phyloP scores from a whole-genome alignment of 371 early-diverging fungal genomes.

The Actinomortierella wolfii region DNA sequence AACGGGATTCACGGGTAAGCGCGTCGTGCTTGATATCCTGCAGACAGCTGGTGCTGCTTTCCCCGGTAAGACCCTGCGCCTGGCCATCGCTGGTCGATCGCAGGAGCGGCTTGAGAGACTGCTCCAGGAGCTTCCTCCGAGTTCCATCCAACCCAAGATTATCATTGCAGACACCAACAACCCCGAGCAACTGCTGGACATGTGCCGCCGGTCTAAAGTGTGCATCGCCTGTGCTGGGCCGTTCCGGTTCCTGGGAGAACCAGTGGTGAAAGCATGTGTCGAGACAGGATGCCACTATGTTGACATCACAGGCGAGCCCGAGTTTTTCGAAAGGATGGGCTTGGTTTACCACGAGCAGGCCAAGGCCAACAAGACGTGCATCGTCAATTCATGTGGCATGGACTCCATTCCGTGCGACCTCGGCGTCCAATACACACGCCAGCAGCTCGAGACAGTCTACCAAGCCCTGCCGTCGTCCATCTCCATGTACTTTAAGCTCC shows the following conservation, averaged over 20 bases:
- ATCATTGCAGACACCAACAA: constrained; percentile 25
- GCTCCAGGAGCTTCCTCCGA: constrained; percentile 25
- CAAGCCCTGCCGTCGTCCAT: constrained; percentile 57
- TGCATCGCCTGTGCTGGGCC: constrained; percentile 87
- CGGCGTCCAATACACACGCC: constrained; percentile 63
- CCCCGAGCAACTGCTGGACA: constrained; percentile 36
- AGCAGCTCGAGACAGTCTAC: constrained; percentile 45
- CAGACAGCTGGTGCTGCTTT: constrained; percentile 26
- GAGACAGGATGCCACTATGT: constrained; percentile 81
- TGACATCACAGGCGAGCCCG: constrained; percentile 83
- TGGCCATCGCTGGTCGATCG: constrained; percentile 32
- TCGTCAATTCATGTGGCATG: constrained; percentile 90
- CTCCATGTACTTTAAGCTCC: constrained; percentile 65
- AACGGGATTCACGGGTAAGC: constrained; percentile 84
- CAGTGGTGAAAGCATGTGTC: constrained; percentile 86
- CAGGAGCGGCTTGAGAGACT: constrained; percentile 18
- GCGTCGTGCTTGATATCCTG: constrained; percentile 71
- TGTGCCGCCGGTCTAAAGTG: constrained; percentile 58
- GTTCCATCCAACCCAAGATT: constrained; percentile 19
- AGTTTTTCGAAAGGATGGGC: constrained; percentile 78
- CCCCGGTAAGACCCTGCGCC: constrained; percentile 16
- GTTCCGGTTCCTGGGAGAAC: constrained; percentile 79
- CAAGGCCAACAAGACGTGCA: constrained; percentile 58
- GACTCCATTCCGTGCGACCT: constrained; percentile 74
- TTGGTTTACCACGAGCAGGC: constrained; percentile 78